These are phyloP conservation scores for Tetrahymena borealis DNA, from an alignment of 73 alveolate genomes.

Conservation along the genomic window DNA sequence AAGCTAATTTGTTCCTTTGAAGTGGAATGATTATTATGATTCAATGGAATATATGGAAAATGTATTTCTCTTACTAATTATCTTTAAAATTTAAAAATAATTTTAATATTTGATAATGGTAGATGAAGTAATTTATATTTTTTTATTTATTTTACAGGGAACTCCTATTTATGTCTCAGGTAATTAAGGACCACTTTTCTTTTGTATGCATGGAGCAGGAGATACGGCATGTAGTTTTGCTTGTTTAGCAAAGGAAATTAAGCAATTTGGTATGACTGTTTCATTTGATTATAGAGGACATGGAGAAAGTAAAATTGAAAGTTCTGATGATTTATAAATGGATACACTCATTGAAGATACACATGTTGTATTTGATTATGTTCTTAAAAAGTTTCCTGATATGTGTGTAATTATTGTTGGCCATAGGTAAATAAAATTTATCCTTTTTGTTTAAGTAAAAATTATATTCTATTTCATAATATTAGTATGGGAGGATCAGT, in stretches of 20 bases:
- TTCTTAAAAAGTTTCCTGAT: constrained; percentile 50
- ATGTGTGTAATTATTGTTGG: constrained; percentile 35
- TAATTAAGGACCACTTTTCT: constrained; percentile 78
- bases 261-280: constrained; percentile 62
- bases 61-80: background rate
- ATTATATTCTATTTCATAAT: constrained; percentile 64
- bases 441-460: background rate
- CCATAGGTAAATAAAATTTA: background rate
- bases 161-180: constrained; percentile 91
- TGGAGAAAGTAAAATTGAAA: constrained; percentile 46
- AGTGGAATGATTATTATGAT: background rate
- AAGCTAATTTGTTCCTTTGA: background rate
- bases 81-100: background rate
- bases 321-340: constrained; percentile 54
- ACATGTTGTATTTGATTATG: constrained; percentile 61
- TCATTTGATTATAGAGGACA: constrained; percentile 96
- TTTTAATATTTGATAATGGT: background rate
- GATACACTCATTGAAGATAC: constrained; percentile 72
- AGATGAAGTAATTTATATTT: background rate
- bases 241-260: constrained; percentile 75
- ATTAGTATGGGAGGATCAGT: constrained; percentile 97
- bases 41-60: background rate
- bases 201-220: constrained; percentile 98
- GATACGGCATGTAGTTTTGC: constrained; percentile 92
- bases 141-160: constrained; percentile 39